Evolutionary conservation across 2,329 filamentous ascomycete genomes (phyloP), one percentile per base, ranked within the genome.

Genomic region (Ophiosphaerella korrae): DNA sequence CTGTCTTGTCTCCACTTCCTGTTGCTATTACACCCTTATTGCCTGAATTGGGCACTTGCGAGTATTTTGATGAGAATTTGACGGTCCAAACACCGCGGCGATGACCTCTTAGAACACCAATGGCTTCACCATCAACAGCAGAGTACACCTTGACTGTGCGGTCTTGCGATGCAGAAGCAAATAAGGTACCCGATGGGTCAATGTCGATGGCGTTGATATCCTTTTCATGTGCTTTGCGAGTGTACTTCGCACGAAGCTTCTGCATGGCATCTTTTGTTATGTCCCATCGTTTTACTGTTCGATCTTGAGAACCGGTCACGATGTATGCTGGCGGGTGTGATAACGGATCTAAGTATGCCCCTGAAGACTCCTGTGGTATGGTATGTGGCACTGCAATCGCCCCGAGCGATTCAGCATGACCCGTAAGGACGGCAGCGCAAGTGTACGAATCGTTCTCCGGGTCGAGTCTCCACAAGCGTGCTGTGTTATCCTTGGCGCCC

Each of bases 91-190:
- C 93, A 72, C 95, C 94, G 71, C 94, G 86, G 69, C 90, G 90
- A 74, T 99, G 95, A 1, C 95, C 95, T 47, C 90, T 86, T 14
- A 99, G 83, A 29, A 99, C 91, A 58, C 94, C 95, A 57, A 94
- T 85, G 0, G 92, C 89, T 64, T 97, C 92, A 16, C 95, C 92
- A 70, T 94, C 90, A 60, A 92, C 88, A 6, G 88, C 82, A 7
- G 92, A 94, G 89, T 93, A 99, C 52, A 99, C 94, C 77, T 97
- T 99, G 60, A 97, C 92, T 0, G 91, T 95, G 60, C 92, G 90
- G 72, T 99, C 94, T 75, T 99, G 94, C 5, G 93, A 97, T 26
- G 94, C 93, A 1, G 94, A 97, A 3, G 93, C 95, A 68, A 99
- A 97, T 1, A 97, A 76, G n/a, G 86, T 84, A 4, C 84, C 85